Percentiles rank a stretch among this genome's conserved stretches.
Conservation (phyloP, 2,329 filamentous ascomycete species). For the Shiraia bambusicola region DNA sequence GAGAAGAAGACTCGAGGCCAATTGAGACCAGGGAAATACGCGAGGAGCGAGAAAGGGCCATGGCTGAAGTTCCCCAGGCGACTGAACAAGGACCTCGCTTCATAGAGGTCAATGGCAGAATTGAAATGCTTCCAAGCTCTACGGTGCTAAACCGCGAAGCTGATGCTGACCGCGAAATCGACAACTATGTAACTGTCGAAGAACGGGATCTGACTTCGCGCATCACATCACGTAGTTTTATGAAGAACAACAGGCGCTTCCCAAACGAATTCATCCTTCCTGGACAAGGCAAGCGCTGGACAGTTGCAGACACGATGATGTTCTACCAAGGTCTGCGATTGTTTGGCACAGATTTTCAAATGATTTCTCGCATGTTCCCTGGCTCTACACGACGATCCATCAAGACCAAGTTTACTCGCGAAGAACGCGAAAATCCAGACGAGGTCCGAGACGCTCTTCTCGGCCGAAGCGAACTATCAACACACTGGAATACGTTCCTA, state of each 20-base stretch:
- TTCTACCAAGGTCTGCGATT: constrained; percentile 75
- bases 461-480: constrained; percentile 38
- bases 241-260: constrained; percentile 59
- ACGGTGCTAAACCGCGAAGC: constrained; percentile 69
- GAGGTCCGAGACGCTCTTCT: constrained; percentile 65
- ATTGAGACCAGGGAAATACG: constrained; percentile 26
- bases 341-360: constrained; percentile 82
- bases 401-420: constrained; percentile 80
- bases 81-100: constrained; percentile 50
- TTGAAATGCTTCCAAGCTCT: constrained; percentile 69
- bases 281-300: constrained; percentile 60
- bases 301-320: constrained; percentile 66
- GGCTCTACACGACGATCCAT: constrained; percentile 70
- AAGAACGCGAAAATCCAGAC: constrained; percentile 67
- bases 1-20: constrained; percentile 34
- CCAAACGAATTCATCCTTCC: constrained; percentile 48
- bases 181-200: constrained; percentile 63
- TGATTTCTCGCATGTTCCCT: constrained; percentile 75
- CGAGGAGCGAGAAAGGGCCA: constrained; percentile 23
- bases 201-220: constrained; percentile 77
- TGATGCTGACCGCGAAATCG: constrained; percentile 57
- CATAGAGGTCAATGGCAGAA: constrained; percentile 66
- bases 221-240: constrained; percentile 68
- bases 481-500: constrained; percentile 45
- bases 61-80: constrained; percentile 20